Conservation (phyloP, 176 grass and related monocot species). For the Melocanna baccifera region DNA sequence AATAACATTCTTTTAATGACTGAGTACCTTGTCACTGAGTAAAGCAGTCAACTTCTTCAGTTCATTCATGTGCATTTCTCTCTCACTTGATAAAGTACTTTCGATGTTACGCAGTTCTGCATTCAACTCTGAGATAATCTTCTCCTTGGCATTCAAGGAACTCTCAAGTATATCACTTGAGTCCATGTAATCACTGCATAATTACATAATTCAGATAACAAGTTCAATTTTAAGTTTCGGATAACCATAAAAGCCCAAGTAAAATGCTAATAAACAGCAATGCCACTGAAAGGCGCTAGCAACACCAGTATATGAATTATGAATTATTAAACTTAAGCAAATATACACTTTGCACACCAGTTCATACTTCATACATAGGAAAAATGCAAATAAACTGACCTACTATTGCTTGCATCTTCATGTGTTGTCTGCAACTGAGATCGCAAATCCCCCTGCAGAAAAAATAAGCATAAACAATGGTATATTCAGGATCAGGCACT, state of each 20-base stretch:
- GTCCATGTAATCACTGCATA: conserved; percentile 85
- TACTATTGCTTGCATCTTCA: conserved; percentile 67
- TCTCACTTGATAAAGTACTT: conserved; percentile 76
- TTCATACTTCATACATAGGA: neutral
- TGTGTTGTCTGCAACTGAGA: conserved; percentile 86
- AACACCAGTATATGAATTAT: neutral
- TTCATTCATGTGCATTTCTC: conserved; percentile 82
- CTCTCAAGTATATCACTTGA: conserved; percentile 86
- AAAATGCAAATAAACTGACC: conserved; percentile 53
- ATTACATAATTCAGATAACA: conserved; percentile 19
- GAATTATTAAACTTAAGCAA: conserved; percentile 3
- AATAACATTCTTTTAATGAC: neutral
- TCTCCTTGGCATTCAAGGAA: conserved; percentile 98
- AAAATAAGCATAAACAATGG: neutral
- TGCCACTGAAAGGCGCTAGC: conserved; percentile 4
- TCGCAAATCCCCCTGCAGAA: conserved; percentile 71
- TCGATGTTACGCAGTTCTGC: conserved; percentile 90
- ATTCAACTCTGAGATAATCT: conserved; percentile 98
- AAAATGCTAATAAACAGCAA: conserved; percentile 1
- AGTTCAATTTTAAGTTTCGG: neutral
- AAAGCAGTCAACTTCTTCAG: conserved; percentile 85
- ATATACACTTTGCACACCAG: neutral
- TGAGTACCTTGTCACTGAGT: conserved; percentile 84
- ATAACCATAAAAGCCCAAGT: neutral
- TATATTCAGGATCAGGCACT: neutral